Evolutionary conservation across 2,329 filamentous ascomycete genomes (phyloP).

Genomic region (Drechslerella dactyloides): DNA sequence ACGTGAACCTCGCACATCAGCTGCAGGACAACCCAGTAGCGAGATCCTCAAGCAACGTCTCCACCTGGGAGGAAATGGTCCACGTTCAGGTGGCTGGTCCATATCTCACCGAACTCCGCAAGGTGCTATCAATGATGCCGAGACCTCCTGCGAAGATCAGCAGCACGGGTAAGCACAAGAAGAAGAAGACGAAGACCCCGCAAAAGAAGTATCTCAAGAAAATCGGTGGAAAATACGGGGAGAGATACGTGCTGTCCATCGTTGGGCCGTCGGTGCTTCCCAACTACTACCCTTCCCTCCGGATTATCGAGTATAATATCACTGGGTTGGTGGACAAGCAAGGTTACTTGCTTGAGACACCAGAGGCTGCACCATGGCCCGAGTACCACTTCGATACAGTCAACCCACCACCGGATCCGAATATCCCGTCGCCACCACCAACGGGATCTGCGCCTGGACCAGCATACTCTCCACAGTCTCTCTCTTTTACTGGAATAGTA

Average conservation of each 20-base stretch:
- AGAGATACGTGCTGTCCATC: constrained; percentile 81
- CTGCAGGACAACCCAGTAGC: constrained; percentile 51
- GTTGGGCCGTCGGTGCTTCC: constrained; percentile 88
- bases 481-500: constrained; percentile 79
- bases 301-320: constrained; percentile 95
- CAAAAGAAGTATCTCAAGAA: constrained; percentile 67
- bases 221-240: constrained; percentile 80
- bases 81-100: constrained; percentile 24
- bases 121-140: constrained; percentile 43
- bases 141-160: constrained; percentile 29
- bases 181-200: constrained; percentile 64
- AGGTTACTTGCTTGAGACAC: constrained; percentile 61
- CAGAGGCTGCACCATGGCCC: constrained; percentile 46
- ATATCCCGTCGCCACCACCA: constrained; percentile 71
- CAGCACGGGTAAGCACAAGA: constrained; percentile 56
- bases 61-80: constrained; percentile 33
- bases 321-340: constrained; percentile 66
- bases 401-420: constrained; percentile 56
- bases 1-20: constrained; percentile 65
- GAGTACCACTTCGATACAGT: constrained; percentile 2
- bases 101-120: constrained; percentile 46
- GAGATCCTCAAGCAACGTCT: constrained; percentile 11
- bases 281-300: constrained; percentile 85
- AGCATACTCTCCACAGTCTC: constrained; percentile 82
- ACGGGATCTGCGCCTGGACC: constrained; percentile 78